Percentiles rank a stretch among this genome's conserved stretches.
phyloP scores from a whole-genome alignment of 495 filamentous ascomycete species.

The Trichocladium uniseriatum region DNA sequence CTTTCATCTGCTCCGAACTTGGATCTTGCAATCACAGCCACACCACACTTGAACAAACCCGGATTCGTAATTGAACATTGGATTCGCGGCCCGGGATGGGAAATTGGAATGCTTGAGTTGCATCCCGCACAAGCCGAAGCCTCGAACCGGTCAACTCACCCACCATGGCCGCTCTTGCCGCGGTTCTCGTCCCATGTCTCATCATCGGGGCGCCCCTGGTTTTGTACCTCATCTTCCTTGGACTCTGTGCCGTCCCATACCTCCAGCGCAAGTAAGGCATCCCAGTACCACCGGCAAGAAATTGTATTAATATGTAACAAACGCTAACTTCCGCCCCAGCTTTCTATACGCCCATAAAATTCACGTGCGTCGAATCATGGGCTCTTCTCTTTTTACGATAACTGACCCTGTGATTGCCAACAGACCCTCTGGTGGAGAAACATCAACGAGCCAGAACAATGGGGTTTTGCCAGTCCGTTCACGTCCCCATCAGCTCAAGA shows the following conservation, averaged over 20 bases:
- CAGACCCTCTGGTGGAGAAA: conserved; percentile 60
- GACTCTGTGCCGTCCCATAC: conserved; percentile 38
- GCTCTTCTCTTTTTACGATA: too few species aligned
- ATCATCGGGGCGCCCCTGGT: conserved; percentile 33
- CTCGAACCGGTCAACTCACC: background rate
- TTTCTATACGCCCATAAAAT: conserved; percentile 70
- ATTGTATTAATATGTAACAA: too few species aligned
- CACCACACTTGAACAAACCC: too few species aligned
- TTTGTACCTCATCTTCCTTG: conserved; percentile 37
- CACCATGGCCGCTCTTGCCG: conserved; percentile 1
- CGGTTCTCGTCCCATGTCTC: conserved; percentile 24
- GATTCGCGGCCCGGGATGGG: background rate
- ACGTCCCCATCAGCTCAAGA: too few species aligned
- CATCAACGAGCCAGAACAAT: conserved; percentile 60
- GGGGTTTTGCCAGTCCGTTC: conserved; percentile 69
- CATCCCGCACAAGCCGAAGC: too few species aligned
- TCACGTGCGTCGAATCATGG: too few species aligned
- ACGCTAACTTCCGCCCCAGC: conserved; percentile 33
- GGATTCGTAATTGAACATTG: too few species aligned
- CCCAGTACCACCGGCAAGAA: too few species aligned
- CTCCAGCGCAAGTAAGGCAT: conserved; percentile 55
- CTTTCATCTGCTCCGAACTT: too few species aligned
- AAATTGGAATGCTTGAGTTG: background rate
- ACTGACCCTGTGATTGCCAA: too few species aligned
- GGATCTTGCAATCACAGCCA: too few species aligned